These are phyloP conservation scores for Violaceomyces palustris DNA, from an alignment of 1,284 basidiomycete species.

Conservation along the genomic window DNA sequence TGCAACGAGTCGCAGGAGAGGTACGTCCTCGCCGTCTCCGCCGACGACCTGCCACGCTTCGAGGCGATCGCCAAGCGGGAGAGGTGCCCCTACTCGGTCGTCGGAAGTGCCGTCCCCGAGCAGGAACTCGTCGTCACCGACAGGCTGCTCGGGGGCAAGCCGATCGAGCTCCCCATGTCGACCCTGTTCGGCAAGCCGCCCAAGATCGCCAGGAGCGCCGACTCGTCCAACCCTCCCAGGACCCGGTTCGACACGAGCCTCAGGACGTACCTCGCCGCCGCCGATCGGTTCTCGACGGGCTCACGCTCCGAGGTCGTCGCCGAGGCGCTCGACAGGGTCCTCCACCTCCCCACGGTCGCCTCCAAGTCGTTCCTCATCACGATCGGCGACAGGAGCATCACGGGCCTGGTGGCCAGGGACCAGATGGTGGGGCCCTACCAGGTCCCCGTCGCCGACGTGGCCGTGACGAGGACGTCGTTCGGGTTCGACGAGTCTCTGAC, in stretches of 20 bases:
- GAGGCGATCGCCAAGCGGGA: slow-evolving; percentile 77
- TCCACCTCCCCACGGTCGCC: slow-evolving; percentile 84
- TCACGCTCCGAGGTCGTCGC: slow-evolving; percentile 43
- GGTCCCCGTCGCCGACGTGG: slow-evolving; percentile 94
- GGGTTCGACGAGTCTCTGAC: slow-evolving; percentile 75
- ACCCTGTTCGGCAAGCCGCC: slow-evolving; percentile 95
- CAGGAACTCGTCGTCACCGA: slow-evolving; percentile 80
- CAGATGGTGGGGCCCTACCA: slow-evolving; percentile 99
- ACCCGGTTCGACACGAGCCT: slow-evolving; percentile 70
- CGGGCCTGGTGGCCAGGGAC: slow-evolving; percentile 88
- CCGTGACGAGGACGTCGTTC: slow-evolving; percentile 89
- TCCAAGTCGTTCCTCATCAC: slow-evolving; percentile 98
- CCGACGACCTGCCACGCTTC: slow-evolving; percentile 58
- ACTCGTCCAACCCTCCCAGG: slow-evolving; percentile 59
- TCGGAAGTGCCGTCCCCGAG: slow-evolving; percentile 76
- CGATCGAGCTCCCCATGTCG: slow-evolving; percentile 87
- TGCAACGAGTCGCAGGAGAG: slow-evolving; percentile 99
- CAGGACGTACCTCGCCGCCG: slow-evolving; percentile 60
- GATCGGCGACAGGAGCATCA: slow-evolving; percentile 90
- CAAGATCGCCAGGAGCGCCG: slow-evolving; percentile 75
- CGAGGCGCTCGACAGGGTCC: slow-evolving; percentile 70
- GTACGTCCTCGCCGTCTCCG: slow-evolving; percentile 70
- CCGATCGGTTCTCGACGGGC: too few relatives aligned
- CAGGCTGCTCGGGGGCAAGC: slow-evolving; percentile 69
- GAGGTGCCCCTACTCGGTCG: slow-evolving; percentile 85